Conservation (phyloP, 2,329 filamentous ascomycete genomes). For the Epicoccum nigrum region DNA sequence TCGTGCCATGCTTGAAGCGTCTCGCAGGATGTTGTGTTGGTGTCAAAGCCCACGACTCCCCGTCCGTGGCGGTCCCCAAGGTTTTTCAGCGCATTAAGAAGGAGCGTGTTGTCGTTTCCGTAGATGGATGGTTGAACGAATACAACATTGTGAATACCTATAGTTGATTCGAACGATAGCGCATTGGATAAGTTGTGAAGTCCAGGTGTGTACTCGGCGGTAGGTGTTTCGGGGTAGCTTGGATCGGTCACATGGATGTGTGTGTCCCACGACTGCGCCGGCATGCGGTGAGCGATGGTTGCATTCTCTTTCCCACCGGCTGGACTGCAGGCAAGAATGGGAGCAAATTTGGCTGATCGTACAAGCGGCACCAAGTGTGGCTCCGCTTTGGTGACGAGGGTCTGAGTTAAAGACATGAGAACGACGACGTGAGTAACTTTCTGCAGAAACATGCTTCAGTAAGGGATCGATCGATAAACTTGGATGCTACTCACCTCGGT, state of each 20-base stretch:
- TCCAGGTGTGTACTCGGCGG: background rate
- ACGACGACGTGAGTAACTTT: background rate
- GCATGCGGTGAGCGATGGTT: background rate
- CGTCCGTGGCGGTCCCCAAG: background rate
- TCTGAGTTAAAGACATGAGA: background rate
- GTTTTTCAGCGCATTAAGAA: background rate
- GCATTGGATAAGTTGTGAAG: background rate
- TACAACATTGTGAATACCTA: background rate
- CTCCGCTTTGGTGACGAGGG: background rate
- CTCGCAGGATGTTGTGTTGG: background rate
- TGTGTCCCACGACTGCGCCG: background rate
- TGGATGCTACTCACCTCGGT: background rate
- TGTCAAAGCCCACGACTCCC: background rate
- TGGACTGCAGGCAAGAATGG: background rate
- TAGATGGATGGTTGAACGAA: background rate
- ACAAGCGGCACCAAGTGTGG: background rate
- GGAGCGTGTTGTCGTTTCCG: background rate
- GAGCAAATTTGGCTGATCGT: background rate
- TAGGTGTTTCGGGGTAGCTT: background rate
- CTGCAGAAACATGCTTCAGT: background rate
- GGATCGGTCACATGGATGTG: background rate
- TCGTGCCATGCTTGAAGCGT: background rate
- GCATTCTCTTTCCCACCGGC: background rate
- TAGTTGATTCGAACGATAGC: background rate
- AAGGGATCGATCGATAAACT: background rate